Evolutionary conservation across 495 filamentous ascomycete species (phyloP), one percentile per base, ranked within the genome.

Genomic region (Neurospora tetraspora): DNA sequence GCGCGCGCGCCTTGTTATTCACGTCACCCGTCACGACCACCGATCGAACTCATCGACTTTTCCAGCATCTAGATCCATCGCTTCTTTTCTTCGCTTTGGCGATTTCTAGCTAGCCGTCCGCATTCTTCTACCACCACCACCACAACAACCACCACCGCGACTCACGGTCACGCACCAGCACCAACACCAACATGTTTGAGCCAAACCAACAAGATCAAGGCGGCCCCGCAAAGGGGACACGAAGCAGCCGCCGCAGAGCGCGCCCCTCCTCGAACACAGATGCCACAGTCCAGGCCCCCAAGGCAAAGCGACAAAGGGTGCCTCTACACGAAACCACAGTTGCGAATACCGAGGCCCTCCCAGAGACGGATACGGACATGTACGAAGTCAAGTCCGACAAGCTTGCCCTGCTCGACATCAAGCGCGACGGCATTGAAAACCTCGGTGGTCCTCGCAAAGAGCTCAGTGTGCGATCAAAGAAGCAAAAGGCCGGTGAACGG

Each of bases 301-400:
- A 88, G 77, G 87, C 91, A 20, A 94, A 94, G 83, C 86, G 91
- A 76, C 90, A 91, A 74, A 85, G 91, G 72, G 88, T 90, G 31
- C 86, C 86, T 18, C 80, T 92, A 70, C 86, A 83, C 43, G 85
- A 89, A 69, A 84, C 88, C 47, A 87, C 86, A 16, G 83, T 86
- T 71, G 82, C 76, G 39, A 83, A 83, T 72, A 80, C 81, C 76
- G 87, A 80, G 80, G 77, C 75, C 74, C 76, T 78, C 20, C 79
- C 83, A 20, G 83, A 87, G 74, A 86, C 80, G 72, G 83, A 80
- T 74, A 82, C 83, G 14, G 83, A 87, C 73, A 85, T 80, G 72
- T 83, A 80, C 74, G 82, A 87, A 73, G 84, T 84, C 47, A 86
- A 85, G 74, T 75, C 81, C 68, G 76, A 84, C 70, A 83, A 81